phyloP scores from a whole-genome alignment of 2,329 filamentous ascomycete genomes.

The Sporothrix pallida region DNA sequence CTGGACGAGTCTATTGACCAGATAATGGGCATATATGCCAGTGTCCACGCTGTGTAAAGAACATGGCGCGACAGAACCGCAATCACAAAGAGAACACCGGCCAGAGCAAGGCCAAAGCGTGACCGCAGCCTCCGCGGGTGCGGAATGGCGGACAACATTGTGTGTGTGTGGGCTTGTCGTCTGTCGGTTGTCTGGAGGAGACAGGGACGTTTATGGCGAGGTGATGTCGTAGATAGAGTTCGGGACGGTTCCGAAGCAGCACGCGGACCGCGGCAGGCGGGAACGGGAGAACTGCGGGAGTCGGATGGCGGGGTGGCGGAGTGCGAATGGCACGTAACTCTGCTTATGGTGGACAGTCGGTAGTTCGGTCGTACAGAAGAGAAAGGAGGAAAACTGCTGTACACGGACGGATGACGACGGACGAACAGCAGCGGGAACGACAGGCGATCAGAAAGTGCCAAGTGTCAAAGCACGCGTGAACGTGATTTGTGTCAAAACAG shows the following conservation, averaged over 20 bases:
- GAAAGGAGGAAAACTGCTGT: too few relatives aligned
- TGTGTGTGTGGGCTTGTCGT: background rate
- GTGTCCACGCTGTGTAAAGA: conserved; percentile 28
- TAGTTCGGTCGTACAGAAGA: too few relatives aligned
- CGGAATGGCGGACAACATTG: background rate
- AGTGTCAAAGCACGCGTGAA: background rate
- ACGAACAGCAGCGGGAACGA: background rate
- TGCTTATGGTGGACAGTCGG: too few relatives aligned
- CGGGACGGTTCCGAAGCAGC: background rate
- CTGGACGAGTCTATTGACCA: conserved; percentile 14
- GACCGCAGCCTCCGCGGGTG: conserved; percentile 18
- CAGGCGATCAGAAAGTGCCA: background rate
- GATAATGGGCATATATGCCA: conserved; percentile 20
- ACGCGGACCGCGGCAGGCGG: background rate
- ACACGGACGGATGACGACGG: background rate
- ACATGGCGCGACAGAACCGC: background rate
- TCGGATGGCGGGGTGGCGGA: background rate
- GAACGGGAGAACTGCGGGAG: background rate
- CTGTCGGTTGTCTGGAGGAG: too few relatives aligned
- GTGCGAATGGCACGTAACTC: background rate
- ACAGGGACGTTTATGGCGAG: too few relatives aligned
- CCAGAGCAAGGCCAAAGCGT: background rate
- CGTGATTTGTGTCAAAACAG: conserved; percentile 3
- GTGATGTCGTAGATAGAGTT: background rate
- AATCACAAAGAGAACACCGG: background rate